Percentiles rank a stretch among this genome's conserved stretches.
These are phyloP conservation scores for Pyrenopolyporus hunteri DNA, from an alignment of 495 filamentous ascomycete genomes.

Conservation along the genomic window DNA sequence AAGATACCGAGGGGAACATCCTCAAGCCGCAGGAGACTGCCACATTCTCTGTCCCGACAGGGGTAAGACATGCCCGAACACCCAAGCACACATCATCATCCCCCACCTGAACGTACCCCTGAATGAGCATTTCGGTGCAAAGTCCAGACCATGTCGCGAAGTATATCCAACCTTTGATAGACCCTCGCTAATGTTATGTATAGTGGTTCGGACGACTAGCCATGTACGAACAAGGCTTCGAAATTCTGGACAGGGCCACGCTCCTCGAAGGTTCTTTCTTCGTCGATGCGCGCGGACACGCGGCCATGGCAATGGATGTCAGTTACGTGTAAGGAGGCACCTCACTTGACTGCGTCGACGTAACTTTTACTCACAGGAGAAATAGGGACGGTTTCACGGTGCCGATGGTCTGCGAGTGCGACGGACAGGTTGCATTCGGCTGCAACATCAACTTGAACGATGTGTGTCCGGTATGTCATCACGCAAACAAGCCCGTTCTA, in stretches of 20 bases:
- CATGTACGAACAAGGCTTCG: slow-evolving; percentile 26
- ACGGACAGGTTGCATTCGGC: slow-evolving; percentile 11
- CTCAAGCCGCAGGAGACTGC: slow-evolving; percentile 16
- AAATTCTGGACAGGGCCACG: slow-evolving; percentile 22
- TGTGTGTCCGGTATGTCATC: slow-evolving; percentile 31
- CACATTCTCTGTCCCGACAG: slow-evolving; percentile 25
- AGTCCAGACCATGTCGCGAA: not conserved
- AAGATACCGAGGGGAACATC: not conserved
- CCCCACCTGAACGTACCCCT: not conserved
- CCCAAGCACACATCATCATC: not conserved
- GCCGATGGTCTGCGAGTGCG: slow-evolving; percentile 38
- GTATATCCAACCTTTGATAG: no score
- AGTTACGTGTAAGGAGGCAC: slow-evolving; percentile 39
- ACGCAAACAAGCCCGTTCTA: not conserved
- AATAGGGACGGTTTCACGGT: slow-evolving; percentile 38
- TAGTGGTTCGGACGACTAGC: slow-evolving; percentile 37
- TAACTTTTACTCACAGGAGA: not conserved
- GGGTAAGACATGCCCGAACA: slow-evolving; percentile 21
- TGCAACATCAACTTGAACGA: slow-evolving; percentile 38
- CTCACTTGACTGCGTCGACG: not conserved
- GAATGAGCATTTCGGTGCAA: not conserved
- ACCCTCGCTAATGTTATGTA: not conserved
- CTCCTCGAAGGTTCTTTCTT: slow-evolving; percentile 35
- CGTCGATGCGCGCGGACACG: not conserved
- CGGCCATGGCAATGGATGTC: slow-evolving; percentile 31